Percentiles rank a stretch among this genome's conserved stretches.
Conservation (phyloP, 805 yeast genomes). For the Kregervanrija delftensis region DNA sequence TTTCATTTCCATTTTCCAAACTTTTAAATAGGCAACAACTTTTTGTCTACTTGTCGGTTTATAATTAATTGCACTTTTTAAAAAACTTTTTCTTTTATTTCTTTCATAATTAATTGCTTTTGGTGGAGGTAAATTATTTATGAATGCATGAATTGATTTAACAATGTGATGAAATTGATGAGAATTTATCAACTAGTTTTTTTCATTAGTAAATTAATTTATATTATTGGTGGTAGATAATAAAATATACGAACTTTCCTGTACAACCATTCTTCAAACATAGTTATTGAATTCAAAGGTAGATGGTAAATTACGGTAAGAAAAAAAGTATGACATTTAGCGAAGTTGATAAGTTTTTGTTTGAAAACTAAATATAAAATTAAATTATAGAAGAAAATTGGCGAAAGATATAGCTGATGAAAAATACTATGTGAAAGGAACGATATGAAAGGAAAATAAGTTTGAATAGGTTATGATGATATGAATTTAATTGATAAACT, state of each 20-base stretch:
- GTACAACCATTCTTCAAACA: conserved; percentile 44
- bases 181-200: conserved; percentile 42
- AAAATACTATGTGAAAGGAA: no score
- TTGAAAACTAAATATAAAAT: no score
- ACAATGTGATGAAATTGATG: conserved; percentile 59
- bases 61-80: conserved; percentile 4
- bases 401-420: no score
- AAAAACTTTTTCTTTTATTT: neutral
- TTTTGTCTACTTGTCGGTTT: conserved; percentile 50
- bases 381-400: no score
- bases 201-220: neutral
- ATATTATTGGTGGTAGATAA: neutral
- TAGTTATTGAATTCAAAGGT: neutral
- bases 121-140: conserved; percentile 53
- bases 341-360: no score
- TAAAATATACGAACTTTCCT: conserved; percentile 15
- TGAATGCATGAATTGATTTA: conserved; percentile 49
- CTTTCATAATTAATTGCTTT: conserved; percentile 4
- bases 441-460: no score
- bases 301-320: no score
- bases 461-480: no score
- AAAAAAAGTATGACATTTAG: no score
- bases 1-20: conserved; percentile 59
- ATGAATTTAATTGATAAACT: no score
- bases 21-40: conserved; percentile 49